phyloP scores from a whole-genome alignment of 2,329 filamentous ascomycete species.

The Clonostachys byssicola region DNA sequence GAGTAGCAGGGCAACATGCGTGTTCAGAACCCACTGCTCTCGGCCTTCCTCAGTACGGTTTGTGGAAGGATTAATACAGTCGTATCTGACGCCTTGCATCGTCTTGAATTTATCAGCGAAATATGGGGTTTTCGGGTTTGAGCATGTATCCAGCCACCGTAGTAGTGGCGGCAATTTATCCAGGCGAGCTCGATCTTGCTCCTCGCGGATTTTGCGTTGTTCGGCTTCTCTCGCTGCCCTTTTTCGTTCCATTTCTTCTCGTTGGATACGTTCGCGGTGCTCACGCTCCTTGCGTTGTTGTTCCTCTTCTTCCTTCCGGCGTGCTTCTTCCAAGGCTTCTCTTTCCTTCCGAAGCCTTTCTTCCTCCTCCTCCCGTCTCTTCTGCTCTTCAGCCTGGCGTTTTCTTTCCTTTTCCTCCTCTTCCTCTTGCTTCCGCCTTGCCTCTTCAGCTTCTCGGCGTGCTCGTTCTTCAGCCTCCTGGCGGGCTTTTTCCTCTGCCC shows the following conservation, averaged over 20 bases:
- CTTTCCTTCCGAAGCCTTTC: constrained; percentile 17
- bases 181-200: constrained; percentile 50
- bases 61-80: constrained; percentile 52
- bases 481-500: constrained; percentile 41
- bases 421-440: constrained; percentile 14
- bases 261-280: constrained; percentile 33
- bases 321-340: constrained; percentile 44
- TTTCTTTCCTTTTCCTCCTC: constrained; percentile 28
- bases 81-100: constrained; percentile 59
- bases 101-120: constrained; percentile 50
- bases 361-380: constrained; percentile 26
- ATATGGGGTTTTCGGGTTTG: constrained; percentile 44
- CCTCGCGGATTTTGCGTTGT: constrained; percentile 42
- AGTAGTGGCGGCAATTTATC: constrained; percentile 56
- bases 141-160: constrained; percentile 52
- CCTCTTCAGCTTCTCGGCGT: constrained; percentile 29
- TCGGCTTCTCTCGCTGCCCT: constrained; percentile 42
- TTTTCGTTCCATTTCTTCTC: constrained; percentile 42
- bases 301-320: constrained; percentile 45
- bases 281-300: constrained; percentile 43
- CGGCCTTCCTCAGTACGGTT: constrained; percentile 52
- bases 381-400: constrained; percentile 29
- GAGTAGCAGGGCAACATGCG: constrained; percentile 57
- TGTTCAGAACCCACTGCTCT: constrained; percentile 64
- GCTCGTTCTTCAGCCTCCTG: constrained; percentile 28